Evolutionary conservation across 257 asterid species (phyloP).

Genomic region (Solanum gandarillasii): DNA sequence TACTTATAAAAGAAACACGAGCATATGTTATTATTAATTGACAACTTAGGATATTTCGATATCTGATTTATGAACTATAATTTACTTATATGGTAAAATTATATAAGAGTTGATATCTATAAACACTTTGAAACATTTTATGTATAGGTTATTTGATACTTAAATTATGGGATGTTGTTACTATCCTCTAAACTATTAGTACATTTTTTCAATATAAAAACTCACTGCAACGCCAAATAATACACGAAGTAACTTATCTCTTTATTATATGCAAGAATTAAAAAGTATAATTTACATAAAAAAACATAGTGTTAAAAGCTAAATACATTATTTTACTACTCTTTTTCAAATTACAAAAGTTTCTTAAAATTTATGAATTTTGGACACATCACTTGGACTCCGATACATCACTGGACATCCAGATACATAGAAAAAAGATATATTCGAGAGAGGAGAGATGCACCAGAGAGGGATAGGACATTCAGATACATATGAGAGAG

Average conservation of each 20-base stretch:
- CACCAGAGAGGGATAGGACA: no score
- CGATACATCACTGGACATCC: no score
- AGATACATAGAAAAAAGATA: neutral
- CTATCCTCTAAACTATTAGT: neutral
- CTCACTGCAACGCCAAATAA: neutral
- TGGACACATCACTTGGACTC: neutral
- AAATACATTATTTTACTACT: no score
- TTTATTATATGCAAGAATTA: neutral
- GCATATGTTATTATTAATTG: neutral
- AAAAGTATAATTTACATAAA: neutral
- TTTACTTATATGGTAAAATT: no score
- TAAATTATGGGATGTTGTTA: neutral
- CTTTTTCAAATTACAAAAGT: no score
- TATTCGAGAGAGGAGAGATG: no score
- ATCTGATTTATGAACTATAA: neutral
- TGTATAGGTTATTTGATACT: no score
- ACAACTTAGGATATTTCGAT: no score
- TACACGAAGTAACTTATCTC: neutral
- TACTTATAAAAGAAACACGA: neutral
- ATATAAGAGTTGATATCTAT: neutral
- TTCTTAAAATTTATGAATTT: no score
- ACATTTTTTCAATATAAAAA: neutral
- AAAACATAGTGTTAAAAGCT: no score
- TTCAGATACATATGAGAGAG: no score
- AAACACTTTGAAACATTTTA: neutral